phyloP scores from a whole-genome alignment of 306 rosid genomes.

The Gynostemma pentaphyllum region DNA sequence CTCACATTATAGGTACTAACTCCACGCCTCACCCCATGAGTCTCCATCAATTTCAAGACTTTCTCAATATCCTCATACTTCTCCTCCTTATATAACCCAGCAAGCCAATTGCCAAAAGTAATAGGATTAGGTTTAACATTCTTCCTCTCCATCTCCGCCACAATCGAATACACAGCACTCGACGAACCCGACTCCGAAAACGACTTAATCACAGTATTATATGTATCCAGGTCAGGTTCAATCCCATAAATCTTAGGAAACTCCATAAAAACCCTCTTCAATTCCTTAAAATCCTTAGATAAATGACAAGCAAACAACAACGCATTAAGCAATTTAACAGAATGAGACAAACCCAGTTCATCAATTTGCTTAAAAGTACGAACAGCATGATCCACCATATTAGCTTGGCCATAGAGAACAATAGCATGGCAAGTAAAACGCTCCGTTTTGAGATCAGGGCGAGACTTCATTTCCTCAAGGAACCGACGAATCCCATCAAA shows the following conservation, averaged over 20 bases:
- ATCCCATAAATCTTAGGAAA: slow-evolving; percentile 47
- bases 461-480: slow-evolving; percentile 42
- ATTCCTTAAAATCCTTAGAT: slow-evolving; percentile 48
- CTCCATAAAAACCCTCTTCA: slow-evolving; percentile 41
- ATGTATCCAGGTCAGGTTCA: slow-evolving; percentile 47
- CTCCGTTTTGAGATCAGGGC: slow-evolving; percentile 53
- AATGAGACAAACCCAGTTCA: slow-evolving; percentile 25
- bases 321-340: slow-evolving; percentile 55
- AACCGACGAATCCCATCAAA: slow-evolving; percentile 41
- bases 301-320: slow-evolving; percentile 42
- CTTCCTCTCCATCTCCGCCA: slow-evolving; percentile 68
- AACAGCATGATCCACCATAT: slow-evolving; percentile 51
- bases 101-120: slow-evolving; percentile 27
- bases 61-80: slow-evolving; percentile 61
- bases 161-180: slow-evolving; percentile 39
- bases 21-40: slow-evolving; percentile 22
- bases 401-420: slow-evolving; percentile 67
- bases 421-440: slow-evolving; percentile 53
- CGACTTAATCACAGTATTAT: slow-evolving; percentile 44
- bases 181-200: slow-evolving; percentile 54
- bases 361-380: slow-evolving; percentile 33
- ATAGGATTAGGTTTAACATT: slow-evolving; percentile 31
- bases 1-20: slow-evolving; percentile 51
- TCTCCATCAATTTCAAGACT: slow-evolving; percentile 49
- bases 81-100: slow-evolving; percentile 58